A percentile compares a stretch with the other conserved stretches of the same genome.
phyloP scores from a whole-genome alignment of 306 rosid genomes.

The Ormosia semicastrata region DNA sequence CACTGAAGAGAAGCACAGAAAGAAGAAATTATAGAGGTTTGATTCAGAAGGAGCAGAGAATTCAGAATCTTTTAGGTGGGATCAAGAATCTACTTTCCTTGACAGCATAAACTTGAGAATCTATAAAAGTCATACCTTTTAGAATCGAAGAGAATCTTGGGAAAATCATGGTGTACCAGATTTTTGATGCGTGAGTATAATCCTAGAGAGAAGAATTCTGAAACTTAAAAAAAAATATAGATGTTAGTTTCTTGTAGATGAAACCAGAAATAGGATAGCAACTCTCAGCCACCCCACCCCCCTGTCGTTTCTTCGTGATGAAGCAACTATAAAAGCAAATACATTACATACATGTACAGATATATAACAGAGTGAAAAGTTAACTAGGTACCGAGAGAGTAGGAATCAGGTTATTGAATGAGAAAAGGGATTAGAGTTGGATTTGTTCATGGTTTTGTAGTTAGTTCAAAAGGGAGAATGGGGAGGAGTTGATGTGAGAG shows the following conservation, averaged over 20 bases:
- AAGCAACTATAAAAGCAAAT: conserved; percentile 50
- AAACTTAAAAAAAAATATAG: not conserved
- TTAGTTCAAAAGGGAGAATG: not conserved
- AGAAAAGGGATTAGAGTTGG: conserved; percentile 8
- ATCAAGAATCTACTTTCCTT: conserved; percentile 62
- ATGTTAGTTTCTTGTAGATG: not conserved
- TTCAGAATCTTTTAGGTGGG: conserved; percentile 58
- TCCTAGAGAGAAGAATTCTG: conserved; percentile 19
- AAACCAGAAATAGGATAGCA: conserved; percentile 12
- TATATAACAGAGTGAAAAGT: conserved; percentile 1
- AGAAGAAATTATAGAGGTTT: conserved; percentile 17
- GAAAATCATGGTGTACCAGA: conserved; percentile 32
- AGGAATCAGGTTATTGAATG: conserved; percentile 11
- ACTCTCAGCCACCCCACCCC: not conserved
- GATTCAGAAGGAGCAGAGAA: conserved; percentile 49
- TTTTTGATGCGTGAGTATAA: conserved; percentile 7
- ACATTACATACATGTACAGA: conserved; percentile 6
- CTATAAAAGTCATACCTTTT: conserved; percentile 63
- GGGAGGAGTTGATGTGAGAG: not conserved
- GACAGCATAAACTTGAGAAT: conserved; percentile 56
- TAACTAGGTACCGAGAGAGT: conserved; percentile 1
- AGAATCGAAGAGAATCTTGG: conserved; percentile 76
- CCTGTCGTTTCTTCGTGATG: conserved; percentile 58
- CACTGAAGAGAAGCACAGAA: not conserved
- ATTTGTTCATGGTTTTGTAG: not conserved